phyloP scores from a whole-genome alignment of 257 asterid genomes.

The Solanum arcanum region DNA sequence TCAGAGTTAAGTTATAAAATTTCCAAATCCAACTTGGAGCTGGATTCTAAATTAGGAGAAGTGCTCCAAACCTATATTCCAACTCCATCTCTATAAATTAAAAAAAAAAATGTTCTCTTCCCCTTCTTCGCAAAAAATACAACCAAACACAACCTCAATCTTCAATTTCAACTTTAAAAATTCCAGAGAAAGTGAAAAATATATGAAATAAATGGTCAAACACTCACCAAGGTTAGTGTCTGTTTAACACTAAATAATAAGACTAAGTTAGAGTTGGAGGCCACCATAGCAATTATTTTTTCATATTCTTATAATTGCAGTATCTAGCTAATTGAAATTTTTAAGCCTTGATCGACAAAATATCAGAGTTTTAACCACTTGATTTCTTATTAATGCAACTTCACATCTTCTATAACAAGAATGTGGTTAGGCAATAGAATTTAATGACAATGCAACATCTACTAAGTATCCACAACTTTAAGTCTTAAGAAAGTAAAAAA shows the following conservation, averaged over 20 bases:
- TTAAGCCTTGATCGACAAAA: not conserved
- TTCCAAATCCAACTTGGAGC: not conserved
- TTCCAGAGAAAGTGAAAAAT: not conserved
- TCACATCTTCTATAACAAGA: not conserved
- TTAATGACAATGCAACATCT: not conserved
- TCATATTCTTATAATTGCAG: not conserved
- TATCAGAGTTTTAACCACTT: not conserved
- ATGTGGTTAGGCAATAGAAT: not conserved
- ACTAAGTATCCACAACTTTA: not conserved
- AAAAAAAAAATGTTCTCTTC: not conserved
- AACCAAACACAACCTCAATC: not conserved
- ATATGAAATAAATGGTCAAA: not conserved
- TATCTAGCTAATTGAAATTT: not conserved
- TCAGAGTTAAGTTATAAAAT: not conserved
- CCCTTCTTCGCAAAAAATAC: not conserved
- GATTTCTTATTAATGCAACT: not conserved
- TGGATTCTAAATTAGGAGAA: not conserved
- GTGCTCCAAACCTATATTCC: not conserved
- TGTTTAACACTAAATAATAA: not conserved
- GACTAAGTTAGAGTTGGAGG: not conserved
- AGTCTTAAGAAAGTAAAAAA: not conserved
- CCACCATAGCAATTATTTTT: not conserved
- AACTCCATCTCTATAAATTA: not conserved
- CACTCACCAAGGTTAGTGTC: not conserved
- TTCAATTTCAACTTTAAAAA: not conserved